Percentiles rank a stretch among this genome's conserved stretches.
phyloP scores from a whole-genome alignment of 768 basidiomycete genomes.

The Kwoniella sp. region DNA sequence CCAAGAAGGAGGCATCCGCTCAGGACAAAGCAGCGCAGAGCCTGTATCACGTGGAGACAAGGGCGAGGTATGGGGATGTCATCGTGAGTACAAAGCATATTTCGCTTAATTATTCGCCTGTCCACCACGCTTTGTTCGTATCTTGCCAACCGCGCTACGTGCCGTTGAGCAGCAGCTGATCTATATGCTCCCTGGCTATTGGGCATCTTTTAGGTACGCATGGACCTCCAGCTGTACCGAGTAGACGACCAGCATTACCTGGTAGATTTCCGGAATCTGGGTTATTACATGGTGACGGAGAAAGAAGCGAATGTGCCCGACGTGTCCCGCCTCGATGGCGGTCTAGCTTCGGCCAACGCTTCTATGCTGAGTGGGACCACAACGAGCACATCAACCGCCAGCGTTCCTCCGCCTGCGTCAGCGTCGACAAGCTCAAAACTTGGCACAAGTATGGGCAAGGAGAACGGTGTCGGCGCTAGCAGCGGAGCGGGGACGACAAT shows the following conservation, averaged over 20 bases:
- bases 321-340: constrained; percentile 14
- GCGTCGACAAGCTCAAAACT: not conserved
- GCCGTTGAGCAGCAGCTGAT: no score
- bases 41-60: constrained; percentile 91
- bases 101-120: no score
- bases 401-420: not conserved
- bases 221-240: constrained; percentile 97
- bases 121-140: no score
- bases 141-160: no score
- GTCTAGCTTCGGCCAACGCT: not conserved
- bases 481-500: constrained; percentile 25
- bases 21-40: constrained; percentile 58
- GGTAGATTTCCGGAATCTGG: constrained; percentile 97
- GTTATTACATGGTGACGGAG: constrained; percentile 65
- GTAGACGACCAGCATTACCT: constrained; percentile 95
- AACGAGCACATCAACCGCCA: not conserved
- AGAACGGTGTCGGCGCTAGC: not conserved
- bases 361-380: constrained; percentile 11
- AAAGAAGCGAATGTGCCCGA: constrained; percentile 23
- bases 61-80: constrained; percentile 84
- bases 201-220: constrained; percentile 75
- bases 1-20: constrained; percentile 55
- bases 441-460: constrained; percentile 2
- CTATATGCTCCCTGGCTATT: no score
- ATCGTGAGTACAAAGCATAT: constrained; percentile 65